Percentiles rank a stretch among this genome's conserved stretches.
Conservation (phyloP, 495 filamentous ascomycete genomes). For the Hyaloscypha hepaticicola region DNA sequence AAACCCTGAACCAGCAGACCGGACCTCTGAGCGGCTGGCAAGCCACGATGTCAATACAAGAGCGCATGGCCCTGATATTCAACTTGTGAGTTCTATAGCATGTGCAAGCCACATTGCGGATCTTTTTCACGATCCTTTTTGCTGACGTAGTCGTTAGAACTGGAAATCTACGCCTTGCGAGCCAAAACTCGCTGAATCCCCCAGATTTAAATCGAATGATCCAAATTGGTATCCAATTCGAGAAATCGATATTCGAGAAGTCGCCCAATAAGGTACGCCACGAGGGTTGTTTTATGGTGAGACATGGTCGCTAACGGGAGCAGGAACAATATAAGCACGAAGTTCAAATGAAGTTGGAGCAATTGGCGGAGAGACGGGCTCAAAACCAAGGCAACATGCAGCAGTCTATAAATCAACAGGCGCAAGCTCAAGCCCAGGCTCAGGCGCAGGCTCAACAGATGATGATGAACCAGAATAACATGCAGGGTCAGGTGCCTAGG, state of each 20-base stretch:
- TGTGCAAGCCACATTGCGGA: background rate
- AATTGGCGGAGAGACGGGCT: conserved; percentile 44
- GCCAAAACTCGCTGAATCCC: conserved; percentile 40
- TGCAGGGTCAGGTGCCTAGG: conserved; percentile 38
- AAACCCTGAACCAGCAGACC: conserved; percentile 20
- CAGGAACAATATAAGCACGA: conserved; percentile 34
- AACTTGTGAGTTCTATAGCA: conserved; percentile 31
- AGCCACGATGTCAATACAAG: conserved; percentile 23
- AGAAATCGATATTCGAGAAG: conserved; percentile 42
- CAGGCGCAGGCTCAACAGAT: conserved; percentile 38
- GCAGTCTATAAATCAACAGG: conserved; percentile 30
- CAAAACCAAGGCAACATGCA: conserved; percentile 37
- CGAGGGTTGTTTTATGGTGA: background rate
- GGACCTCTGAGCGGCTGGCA: conserved; percentile 33
- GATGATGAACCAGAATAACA: conserved; percentile 46
- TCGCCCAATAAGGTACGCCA: conserved; percentile 43
- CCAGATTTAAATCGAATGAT: conserved; percentile 34
- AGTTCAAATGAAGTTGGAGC: conserved; percentile 42
- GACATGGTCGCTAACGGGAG: background rate
- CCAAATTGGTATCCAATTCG: conserved; percentile 37
- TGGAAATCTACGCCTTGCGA: conserved; percentile 39
- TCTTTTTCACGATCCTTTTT: background rate
- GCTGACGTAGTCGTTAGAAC: conserved; percentile 16
- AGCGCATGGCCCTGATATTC: conserved; percentile 33
- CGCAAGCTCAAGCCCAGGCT: conserved; percentile 42